Conservation (phyloP, 345 rosid species). For the Eucalyptus victrix region DNA sequence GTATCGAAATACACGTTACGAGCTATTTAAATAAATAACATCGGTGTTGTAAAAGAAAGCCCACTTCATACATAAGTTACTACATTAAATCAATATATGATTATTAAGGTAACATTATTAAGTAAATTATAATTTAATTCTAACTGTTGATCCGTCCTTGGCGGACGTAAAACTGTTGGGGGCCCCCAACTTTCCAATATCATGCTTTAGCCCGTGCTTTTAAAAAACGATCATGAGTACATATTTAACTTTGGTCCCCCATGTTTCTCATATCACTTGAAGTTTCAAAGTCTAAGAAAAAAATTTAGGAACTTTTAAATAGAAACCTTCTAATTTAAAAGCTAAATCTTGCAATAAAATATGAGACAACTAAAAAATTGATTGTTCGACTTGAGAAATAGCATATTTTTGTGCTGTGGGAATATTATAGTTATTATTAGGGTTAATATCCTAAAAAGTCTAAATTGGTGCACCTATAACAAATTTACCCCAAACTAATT, state of each 20-base stretch:
- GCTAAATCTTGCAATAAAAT: neutral
- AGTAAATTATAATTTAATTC: neutral
- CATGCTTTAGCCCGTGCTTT: neutral
- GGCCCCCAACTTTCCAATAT: neutral
- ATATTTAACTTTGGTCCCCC: neutral
- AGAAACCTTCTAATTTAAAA: neutral
- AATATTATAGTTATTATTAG: neutral
- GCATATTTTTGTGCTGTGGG: neutral
- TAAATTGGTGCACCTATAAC: fast-evolving
- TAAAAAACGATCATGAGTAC: neutral
- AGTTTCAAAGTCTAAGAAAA: neutral
- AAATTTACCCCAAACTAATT: no score
- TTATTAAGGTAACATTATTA: neutral
- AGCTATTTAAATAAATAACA: neutral
- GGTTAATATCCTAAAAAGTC: no score
- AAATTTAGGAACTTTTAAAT: no score
- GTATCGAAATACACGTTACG: neutral
- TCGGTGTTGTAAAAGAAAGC: neutral
- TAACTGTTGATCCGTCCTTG: neutral
- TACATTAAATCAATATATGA: no score
- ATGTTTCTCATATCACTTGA: neutral
- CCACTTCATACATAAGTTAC: neutral
- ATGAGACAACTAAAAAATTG: neutral
- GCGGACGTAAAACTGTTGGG: neutral
- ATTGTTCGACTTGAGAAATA: neutral